These are phyloP conservation scores for Aspergillus panamensis DNA, from an alignment of 495 filamentous ascomycete genomes.

Conservation along the genomic window DNA sequence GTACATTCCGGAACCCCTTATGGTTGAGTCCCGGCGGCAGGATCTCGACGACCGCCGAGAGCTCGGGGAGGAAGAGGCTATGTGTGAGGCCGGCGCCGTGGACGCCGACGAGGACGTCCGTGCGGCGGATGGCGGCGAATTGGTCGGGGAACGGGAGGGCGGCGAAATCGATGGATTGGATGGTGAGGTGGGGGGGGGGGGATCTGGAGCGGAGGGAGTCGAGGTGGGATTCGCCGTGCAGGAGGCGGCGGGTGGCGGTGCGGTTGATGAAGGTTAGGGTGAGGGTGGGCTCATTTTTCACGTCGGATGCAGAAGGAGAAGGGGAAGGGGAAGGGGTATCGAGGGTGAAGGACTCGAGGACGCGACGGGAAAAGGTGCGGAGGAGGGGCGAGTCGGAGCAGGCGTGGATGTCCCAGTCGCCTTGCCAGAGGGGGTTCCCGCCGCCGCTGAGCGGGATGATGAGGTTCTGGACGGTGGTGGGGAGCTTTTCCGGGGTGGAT, in stretches of 20 bases:
- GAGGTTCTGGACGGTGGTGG: conserved; percentile 24
- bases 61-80: conserved; percentile 33
- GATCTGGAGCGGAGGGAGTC: conserved; percentile 21
- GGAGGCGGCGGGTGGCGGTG: conserved; percentile 26
- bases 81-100: conserved; percentile 42
- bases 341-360: conserved; percentile 10
- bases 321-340: not conserved
- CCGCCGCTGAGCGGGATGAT: conserved; percentile 38
- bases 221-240: conserved; percentile 26
- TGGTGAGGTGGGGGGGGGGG: conserved; percentile 25
- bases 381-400: conserved; percentile 30
- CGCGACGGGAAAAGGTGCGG: conserved; percentile 28
- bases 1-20: conserved; percentile 38
- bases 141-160: conserved; percentile 32
- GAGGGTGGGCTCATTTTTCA: too few species aligned
- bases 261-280: conserved; percentile 37
- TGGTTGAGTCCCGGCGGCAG: conserved; percentile 32
- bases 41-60: conserved; percentile 36
- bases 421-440: conserved; percentile 38
- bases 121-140: conserved; percentile 27
- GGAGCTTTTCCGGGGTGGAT: conserved; percentile 11
- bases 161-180: conserved; percentile 38
- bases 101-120: conserved; percentile 38
- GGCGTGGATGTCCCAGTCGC: conserved; percentile 27
- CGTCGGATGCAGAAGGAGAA: not conserved